phyloP scores from a whole-genome alignment of 257 asterid genomes.

The Solanum piurae region DNA sequence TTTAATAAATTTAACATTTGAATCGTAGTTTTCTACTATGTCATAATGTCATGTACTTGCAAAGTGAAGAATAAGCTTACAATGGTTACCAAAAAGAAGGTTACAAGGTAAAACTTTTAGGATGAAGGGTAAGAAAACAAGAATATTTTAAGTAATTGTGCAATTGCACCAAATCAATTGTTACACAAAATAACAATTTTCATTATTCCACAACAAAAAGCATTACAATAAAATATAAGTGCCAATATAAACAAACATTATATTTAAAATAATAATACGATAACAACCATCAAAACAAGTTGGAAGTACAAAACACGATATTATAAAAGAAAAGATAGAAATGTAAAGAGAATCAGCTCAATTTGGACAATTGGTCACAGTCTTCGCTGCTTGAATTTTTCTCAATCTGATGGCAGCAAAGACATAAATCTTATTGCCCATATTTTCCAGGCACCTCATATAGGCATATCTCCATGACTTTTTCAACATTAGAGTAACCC shows the following conservation, averaged over 20 bases:
- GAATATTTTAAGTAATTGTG: too few species aligned
- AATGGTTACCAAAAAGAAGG: too few species aligned
- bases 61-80: not conserved
- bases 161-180: not conserved
- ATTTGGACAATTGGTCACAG: not conserved
- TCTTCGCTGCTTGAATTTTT: not conserved
- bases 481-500: not conserved
- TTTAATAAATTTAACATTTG: not conserved
- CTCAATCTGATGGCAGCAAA: not conserved
- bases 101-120: not conserved
- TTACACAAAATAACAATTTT: too few species aligned
- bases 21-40: too few species aligned
- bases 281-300: not conserved
- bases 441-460: not conserved
- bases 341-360: not conserved
- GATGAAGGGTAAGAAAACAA: not conserved
- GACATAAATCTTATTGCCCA: not conserved
- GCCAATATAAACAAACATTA: too few species aligned
- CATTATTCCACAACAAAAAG: fast-evolving
- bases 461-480: not conserved
- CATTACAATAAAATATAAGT: too few species aligned
- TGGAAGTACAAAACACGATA: not conserved
- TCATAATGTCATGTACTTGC: not conserved
- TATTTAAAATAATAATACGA: too few species aligned
- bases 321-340: too few species aligned